A percentile compares a stretch with the other conserved stretches of the same genome.
These are phyloP conservation scores for Xylaria sp. DNA, from an alignment of 2,329 filamentous ascomycete species.

Conservation along the genomic window DNA sequence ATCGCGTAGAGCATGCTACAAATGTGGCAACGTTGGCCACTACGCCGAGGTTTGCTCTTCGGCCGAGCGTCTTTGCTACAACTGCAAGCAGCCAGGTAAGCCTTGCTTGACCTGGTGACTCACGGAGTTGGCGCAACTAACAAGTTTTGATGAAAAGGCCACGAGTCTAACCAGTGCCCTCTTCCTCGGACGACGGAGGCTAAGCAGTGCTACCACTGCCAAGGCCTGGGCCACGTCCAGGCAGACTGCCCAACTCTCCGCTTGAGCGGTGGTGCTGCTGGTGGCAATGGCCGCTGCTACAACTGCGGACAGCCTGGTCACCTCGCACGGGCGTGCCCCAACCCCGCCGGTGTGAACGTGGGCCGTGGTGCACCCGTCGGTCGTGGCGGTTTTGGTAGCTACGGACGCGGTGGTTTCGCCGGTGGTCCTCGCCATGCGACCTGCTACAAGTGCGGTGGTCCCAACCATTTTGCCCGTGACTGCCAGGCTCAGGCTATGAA, in stretches of 20 bases:
- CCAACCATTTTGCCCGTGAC: slow-evolving; percentile 97
- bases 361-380: slow-evolving; percentile 70
- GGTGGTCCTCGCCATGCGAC: slow-evolving; percentile 72
- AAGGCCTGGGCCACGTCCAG: slow-evolving; percentile 97
- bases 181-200: slow-evolving; percentile 96
- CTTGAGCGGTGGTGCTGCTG: slow-evolving; percentile 81
- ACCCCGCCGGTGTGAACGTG: slow-evolving; percentile 66
- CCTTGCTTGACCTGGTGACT: neutral
- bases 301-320: slow-evolving; percentile 94
- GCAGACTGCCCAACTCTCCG: slow-evolving; percentile 97
- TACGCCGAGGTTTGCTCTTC: slow-evolving; percentile 93
- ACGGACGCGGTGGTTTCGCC: slow-evolving; percentile 74
- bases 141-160: slow-evolving; percentile 57
- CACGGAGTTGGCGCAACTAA: slow-evolving; percentile 20
- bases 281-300: slow-evolving; percentile 89
- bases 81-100: slow-evolving; percentile 88
- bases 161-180: slow-evolving; percentile 98
- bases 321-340: slow-evolving; percentile 88
- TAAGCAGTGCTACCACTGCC: slow-evolving; percentile 99
- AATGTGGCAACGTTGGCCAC: slow-evolving; percentile 82
- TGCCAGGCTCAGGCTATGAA: slow-evolving; percentile 99
- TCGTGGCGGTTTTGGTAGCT: slow-evolving; percentile 72
- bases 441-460: slow-evolving; percentile 79
- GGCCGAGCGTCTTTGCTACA: slow-evolving; percentile 98
- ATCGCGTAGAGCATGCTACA: slow-evolving; percentile 83